Evolutionary conservation across 176 grass and related monocot genomes (phyloP).

Genomic region (Rhynchospora pubera): DNA sequence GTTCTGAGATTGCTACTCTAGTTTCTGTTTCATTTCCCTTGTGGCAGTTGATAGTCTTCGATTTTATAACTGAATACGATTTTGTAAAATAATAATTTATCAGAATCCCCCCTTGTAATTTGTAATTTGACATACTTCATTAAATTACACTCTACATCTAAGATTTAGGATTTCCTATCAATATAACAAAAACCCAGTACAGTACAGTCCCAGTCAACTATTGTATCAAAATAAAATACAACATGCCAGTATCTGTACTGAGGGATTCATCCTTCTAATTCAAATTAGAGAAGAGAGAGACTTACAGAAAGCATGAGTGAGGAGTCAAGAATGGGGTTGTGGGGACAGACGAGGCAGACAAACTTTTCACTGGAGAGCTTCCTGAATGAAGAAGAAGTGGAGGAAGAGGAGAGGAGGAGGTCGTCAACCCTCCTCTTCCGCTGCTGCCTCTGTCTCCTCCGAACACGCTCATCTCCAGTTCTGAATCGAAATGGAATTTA

Average conservation of each 20-base stretch:
- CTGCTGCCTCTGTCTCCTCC: constrained; percentile 62
- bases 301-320: constrained; percentile 72
- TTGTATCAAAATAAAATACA: not conserved
- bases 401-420: constrained; percentile 40
- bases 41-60: not conserved
- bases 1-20: not conserved
- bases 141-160: too few relatives aligned
- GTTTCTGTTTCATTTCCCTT: not conserved
- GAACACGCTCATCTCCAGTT: constrained; percentile 48
- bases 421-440: constrained; percentile 69
- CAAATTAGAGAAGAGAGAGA: not conserved
- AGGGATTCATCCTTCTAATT: not conserved
- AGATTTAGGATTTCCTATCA: too few relatives aligned
- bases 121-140: too few relatives aligned
- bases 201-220: not conserved
- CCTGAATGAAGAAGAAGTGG: constrained; percentile 46
- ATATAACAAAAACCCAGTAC: too few relatives aligned
- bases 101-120: not conserved
- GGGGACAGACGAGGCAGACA: constrained; percentile 63
- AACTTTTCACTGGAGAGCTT: constrained; percentile 55
- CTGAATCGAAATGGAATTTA: not conserved
- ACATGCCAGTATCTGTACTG: not conserved
- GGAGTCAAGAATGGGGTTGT: constrained; percentile 61
- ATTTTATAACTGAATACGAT: not conserved
- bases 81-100: not conserved